Base-by-base conservation (phyloP, 78 protist genomes). In the Acrasis kona region DNA sequence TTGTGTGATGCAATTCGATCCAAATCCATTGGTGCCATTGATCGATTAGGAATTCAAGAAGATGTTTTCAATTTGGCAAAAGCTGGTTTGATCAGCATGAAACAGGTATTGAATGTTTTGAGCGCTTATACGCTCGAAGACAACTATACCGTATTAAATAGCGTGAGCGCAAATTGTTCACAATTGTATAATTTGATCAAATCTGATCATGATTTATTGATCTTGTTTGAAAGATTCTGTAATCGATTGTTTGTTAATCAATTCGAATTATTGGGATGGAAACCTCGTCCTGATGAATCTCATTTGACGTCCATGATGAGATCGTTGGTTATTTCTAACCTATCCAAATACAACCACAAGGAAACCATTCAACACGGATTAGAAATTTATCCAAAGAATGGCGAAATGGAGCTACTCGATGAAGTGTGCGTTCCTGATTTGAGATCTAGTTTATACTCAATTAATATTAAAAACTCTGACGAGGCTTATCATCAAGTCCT, bases 51-150 rank as follows among this genome's bases (percentile, higher is more conserved):
- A 3, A 37, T 38, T 6, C 66, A 3, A 40, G 39, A 65, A n/a
- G 85, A 10, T 70, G 66, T 30, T 65, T 39, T 8, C 69, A 69
- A 80, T 75, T 9, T 65, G n/a, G 58, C 57, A 8, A 2, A 30
- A 29, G 40, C n/a, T 1, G 70, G 41, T 41, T 29, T 0, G 79
- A 0, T 1, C 67, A 2, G 65, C 50, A 31, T 83, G 27, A 72
- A 66, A 10, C 38, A 3, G 32, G 84, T 28, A 34, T 28, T 89
- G 79, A 79, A 78, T 27, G 34, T 89, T 12, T 34, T 67, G 19
- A 19, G 61, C 19, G 19, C 19, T 12, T 12, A 12, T 67, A 12
- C 12, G 34, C 19, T 12, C 19, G 12, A 67, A 67, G 12, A 12
- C 71, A 67, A 67, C 34, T 67, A 12, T 34, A 67, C n/a, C n/a